These are phyloP conservation scores for Botrytis tulipae DNA, from an alignment of 2,329 filamentous ascomycete genomes.

Conservation along the genomic window DNA sequence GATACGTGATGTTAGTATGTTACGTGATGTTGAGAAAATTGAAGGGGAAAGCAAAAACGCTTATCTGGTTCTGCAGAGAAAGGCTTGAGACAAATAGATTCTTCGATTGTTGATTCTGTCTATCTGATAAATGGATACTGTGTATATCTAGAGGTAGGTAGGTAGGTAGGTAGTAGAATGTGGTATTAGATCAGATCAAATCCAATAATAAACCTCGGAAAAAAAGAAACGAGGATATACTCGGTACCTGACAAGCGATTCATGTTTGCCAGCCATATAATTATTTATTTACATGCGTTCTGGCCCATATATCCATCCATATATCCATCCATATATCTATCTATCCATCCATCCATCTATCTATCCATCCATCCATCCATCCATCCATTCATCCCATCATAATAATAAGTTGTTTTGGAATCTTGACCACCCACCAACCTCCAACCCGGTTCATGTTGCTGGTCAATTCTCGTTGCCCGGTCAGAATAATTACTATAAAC, in stretches of 20 bases:
- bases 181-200: neutral
- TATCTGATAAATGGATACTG: neutral
- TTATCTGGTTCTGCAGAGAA: neutral
- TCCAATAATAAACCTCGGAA: too few species aligned
- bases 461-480: constrained; percentile 16
- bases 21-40: too few species aligned
- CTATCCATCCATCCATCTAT: too few species aligned
- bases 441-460: neutral
- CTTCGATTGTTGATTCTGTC: neutral
- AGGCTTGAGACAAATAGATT: neutral
- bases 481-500: constrained; percentile 19
- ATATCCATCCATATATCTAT: too few species aligned
- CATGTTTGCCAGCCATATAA: neutral
- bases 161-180: too few species aligned
- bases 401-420: too few species aligned
- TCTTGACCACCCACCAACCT: too few species aligned
- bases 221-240: too few species aligned
- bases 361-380: too few species aligned
- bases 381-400: too few species aligned
- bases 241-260: too few species aligned
- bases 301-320: neutral
- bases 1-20: neutral
- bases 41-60: neutral
- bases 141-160: neutral
- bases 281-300: neutral